Conservation (phyloP, 2,329 filamentous ascomycete genomes). For the Nemania bipapillata region DNA sequence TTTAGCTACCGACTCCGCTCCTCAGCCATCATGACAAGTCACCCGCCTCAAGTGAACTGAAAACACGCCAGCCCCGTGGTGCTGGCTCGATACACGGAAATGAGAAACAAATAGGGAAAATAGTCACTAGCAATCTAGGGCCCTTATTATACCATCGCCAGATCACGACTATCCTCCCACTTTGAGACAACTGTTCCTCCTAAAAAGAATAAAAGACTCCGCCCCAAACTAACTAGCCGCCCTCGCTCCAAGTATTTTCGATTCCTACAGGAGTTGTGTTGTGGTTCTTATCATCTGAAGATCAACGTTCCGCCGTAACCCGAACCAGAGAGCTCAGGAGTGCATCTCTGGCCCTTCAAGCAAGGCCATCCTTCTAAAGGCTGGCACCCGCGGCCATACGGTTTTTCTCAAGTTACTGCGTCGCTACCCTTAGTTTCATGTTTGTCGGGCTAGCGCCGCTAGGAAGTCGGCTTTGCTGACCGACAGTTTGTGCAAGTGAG, state of each 20-base stretch:
- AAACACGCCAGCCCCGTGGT: not conserved
- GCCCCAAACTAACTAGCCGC: not conserved
- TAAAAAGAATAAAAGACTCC: not conserved
- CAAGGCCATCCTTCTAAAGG: not conserved
- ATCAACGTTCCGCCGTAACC: not conserved
- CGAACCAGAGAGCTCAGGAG: not conserved
- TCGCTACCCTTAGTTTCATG: not conserved
- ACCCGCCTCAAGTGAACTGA: not conserved
- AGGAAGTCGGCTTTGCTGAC: not conserved
- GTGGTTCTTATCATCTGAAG: not conserved
- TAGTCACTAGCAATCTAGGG: not conserved
- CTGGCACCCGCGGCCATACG: not conserved
- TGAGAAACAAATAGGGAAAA: not conserved
- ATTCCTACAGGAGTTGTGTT: not conserved
- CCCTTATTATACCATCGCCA: not conserved
- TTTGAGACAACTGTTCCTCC: not conserved
- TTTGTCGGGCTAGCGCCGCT: not conserved
- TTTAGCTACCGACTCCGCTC: too few species aligned
- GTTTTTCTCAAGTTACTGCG: not conserved
- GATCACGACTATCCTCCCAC: not conserved
- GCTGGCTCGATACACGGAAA: conserved; percentile 6
- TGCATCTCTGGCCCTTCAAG: not conserved
- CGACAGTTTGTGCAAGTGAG: not conserved
- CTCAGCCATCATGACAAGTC: not conserved
- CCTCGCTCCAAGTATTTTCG: not conserved